Evolutionary conservation across 805 yeast genomes (phyloP).

Genomic region (Candida manassasensis): DNA sequence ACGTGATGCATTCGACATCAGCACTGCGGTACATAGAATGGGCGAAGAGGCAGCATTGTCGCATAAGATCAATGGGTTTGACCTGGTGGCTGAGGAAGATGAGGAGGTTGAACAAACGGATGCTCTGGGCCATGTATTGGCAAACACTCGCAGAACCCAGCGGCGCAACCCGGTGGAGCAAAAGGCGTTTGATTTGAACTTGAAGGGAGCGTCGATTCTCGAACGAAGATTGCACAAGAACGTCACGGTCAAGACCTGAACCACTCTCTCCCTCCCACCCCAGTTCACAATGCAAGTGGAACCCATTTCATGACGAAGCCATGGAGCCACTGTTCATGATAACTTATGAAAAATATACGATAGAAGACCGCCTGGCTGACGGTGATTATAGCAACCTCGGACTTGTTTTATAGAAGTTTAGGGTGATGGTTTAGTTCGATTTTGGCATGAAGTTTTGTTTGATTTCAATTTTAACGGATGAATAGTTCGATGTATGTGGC

Average conservation of each 20-base stretch:
- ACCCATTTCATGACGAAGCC: too few relatives aligned
- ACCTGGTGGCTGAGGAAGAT: constrained; percentile 36
- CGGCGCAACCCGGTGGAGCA: constrained; percentile 8
- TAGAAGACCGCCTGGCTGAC: too few relatives aligned
- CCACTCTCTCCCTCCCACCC: too few relatives aligned
- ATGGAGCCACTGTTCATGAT: too few relatives aligned
- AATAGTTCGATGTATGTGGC: too few relatives aligned
- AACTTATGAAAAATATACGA: too few relatives aligned
- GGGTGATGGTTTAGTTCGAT: too few relatives aligned
- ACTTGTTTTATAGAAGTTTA: too few relatives aligned
- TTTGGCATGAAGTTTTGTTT: too few relatives aligned
- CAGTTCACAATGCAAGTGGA: too few relatives aligned
- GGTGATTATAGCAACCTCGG: too few relatives aligned
- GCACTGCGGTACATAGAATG: constrained; percentile 79
- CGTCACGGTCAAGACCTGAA: constrained; percentile 1
- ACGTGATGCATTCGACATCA: constrained; percentile 81
- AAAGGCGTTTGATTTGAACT: constrained; percentile 40
- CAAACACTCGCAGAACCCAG: constrained; percentile 9
- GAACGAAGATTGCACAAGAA: constrained; percentile 36
- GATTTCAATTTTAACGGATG: too few relatives aligned
- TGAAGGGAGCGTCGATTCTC: constrained; percentile 50
- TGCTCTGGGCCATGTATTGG: constrained; percentile 8
- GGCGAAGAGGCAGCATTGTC: constrained; percentile 56
- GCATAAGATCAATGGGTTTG: constrained; percentile 13
- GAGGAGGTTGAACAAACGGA: constrained; percentile 22